Evolutionary conservation across 371 early-diverging fungal genomes (phyloP), one percentile per base, ranked within the genome.

Genomic region (Rhizopus delemar): DNA sequence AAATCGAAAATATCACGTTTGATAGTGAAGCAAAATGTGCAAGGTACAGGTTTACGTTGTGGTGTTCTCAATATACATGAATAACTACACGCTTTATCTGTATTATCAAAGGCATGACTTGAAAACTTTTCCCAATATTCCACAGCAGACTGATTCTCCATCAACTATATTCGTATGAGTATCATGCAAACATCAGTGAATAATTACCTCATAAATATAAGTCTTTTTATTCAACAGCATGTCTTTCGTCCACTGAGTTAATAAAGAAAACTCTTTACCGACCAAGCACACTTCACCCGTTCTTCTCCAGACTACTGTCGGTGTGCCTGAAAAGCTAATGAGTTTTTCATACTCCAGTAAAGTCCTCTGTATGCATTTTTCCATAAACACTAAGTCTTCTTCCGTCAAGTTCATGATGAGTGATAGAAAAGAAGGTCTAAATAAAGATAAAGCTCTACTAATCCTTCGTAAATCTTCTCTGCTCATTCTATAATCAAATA

Each of bases 51-150:
- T 31, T 78, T 71, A 57, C 85, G 78, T 32, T 86, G 80, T 0
- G 92, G 88, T 15, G 87, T 78, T 41, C 84, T 71, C 60, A 96
- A 62, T 39, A 86, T 85, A 72, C 92, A 90, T 11, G 88, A 89
- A 36, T 91, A 83, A 46, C 88, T 88, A 50, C 78, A 73, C 0
- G 90, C 83, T 58, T 91, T 86, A 58, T 92, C 90, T 28, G 91
- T 86, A 74, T 90, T 93, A 65, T 94, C 93, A 67, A 95, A 94
- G 7, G 95, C 91, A 57, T 93, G 91, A 8, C 81, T 84, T 15
- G 92, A 86, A 66, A 93, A 96, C 65, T 88, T 85, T 71, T 94
- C 94, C 95, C 95, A 95, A 67, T 96, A 96, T 56, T 91, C 89
- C 8, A 94, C 95, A 3, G 93, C 93, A 8, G 93, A 91, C 46